A percentile compares a stretch with the other conserved stretches of the same genome.
phyloP scores from a whole-genome alignment of 192 early-diverging fungal genomes.

The Coemansia sp. region DNA sequence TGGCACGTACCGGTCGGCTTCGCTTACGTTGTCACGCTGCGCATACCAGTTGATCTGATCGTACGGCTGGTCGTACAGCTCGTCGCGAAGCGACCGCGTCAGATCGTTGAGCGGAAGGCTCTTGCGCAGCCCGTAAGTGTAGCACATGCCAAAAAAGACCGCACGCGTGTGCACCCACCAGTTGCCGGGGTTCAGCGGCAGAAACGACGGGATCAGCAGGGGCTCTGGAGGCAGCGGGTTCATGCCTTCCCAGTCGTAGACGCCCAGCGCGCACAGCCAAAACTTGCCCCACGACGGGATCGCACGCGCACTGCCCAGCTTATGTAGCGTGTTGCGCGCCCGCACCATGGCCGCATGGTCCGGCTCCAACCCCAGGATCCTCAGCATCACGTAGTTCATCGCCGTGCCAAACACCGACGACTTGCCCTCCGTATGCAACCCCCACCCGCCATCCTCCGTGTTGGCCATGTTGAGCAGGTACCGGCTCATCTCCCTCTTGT shows the following conservation, averaged over 20 bases:
- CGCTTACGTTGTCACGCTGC: conserved; percentile 80
- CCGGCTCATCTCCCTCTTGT: conserved; percentile 76
- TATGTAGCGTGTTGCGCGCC: conserved; percentile 80
- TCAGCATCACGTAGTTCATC: conserved; percentile 88
- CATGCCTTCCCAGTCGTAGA: conserved; percentile 95
- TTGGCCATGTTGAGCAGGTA: conserved; percentile 85
- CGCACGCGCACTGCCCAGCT: conserved; percentile 80
- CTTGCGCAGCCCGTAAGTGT: conserved; percentile 75
- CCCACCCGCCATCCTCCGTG: conserved; percentile 91
- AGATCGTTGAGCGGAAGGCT: conserved; percentile 65
- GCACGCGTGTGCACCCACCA: conserved; percentile 94
- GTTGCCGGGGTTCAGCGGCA: conserved; percentile 85
- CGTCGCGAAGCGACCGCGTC: conserved; percentile 76
- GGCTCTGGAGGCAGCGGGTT: conserved; percentile 96
- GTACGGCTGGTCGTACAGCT: conserved; percentile 88
- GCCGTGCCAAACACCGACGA: conserved; percentile 97
- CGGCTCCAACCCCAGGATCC: conserved; percentile 80
- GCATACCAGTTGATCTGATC: conserved; percentile 78
- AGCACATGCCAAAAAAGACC: conserved; percentile 96
- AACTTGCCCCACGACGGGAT: conserved; percentile 98
- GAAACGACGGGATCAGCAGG: conserved; percentile 72
- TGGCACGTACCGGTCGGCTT: conserved; percentile 82
- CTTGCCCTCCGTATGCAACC: conserved; percentile 90
- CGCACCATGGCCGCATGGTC: conserved; percentile 86
- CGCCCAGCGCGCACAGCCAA: conserved; percentile 87